Base-by-base conservation (phyloP, 2,329 filamentous ascomycete species). In the Xylaria sp. region DNA sequence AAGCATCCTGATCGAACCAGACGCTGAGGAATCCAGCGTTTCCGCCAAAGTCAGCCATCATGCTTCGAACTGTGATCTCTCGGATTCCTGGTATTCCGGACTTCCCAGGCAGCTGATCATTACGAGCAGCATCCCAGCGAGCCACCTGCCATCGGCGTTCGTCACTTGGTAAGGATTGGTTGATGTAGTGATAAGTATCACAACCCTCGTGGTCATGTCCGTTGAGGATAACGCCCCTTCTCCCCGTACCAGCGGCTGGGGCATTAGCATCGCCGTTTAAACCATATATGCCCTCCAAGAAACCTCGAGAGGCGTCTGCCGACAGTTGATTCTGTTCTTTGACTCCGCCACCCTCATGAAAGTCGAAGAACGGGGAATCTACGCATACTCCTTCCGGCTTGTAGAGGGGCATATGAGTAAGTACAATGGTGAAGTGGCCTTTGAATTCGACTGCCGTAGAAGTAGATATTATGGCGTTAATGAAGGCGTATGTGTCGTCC, bases 41-140 rank as follows among this genome's bases (percentile, higher is more conserved):
- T 23, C 96, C 96, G n/a, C 90, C 91, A 80, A 92, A 99, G 66
- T 93, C 92, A 65, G 96, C 96, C 96, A 99, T 99, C 94, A 99
- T 98, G 80, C 94, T 97, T 68, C 94, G 90, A 1, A 99, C 92
- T 0, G 96, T 99, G 72, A 98, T 89, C 81, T 99, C 96, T 34
- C 95, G 86, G 6, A 98, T 84, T 0, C 91, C 91, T 0, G 91
- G 88, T 2, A 87, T 74, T 13, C 81, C 83, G 1, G 80, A 74
- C 1, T 80, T 77, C 8, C 79, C 81, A 0, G 83, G 77, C 25
- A 90, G 70, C 69, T 80, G 78, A 13, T 79, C 77, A 5, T 75
- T 72, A 12, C 79, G 77, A 1, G 86, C 86, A 52, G 85, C 81
- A 0, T 74, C 69, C 84, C 86, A 90, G 12, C 80, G 79, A 18